Evolutionary conservation across 1,284 basidiomycete genomes (phyloP).

Genomic region (Moesziomyces parantarcticus): DNA sequence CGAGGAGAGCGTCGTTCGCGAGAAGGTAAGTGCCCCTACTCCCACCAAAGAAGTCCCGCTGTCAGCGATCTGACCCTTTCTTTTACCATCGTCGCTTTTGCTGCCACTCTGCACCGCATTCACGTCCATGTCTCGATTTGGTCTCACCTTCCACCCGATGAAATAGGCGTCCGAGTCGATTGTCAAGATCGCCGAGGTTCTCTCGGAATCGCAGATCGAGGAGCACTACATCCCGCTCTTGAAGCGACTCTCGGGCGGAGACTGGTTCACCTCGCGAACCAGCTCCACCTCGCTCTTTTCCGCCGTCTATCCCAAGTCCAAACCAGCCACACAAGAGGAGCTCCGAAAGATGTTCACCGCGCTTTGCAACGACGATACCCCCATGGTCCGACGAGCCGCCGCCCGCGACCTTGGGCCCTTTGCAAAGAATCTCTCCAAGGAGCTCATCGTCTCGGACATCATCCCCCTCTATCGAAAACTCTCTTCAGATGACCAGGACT

Average conservation of each 20-base stretch:
- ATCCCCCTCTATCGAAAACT: conserved; percentile 94
- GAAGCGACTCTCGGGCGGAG: conserved; percentile 87
- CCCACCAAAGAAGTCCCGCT: neutral
- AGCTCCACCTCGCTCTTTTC: conserved; percentile 94
- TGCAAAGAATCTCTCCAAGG: conserved; percentile 65
- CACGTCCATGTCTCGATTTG: neutral
- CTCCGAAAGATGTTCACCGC: conserved; percentile 85
- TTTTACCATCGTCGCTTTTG: neutral
- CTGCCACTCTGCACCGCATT: neutral
- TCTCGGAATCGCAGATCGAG: conserved; percentile 85
- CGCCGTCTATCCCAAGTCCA: conserved; percentile 79
- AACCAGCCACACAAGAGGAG: conserved; percentile 80
- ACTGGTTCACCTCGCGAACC: conserved; percentile 99
- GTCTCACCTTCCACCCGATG: conserved; percentile 4
- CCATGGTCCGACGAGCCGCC: conserved; percentile 97
- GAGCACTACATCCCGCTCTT: conserved; percentile 91
- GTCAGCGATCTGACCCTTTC: conserved; percentile 2
- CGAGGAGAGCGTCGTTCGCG: conserved; percentile 96
- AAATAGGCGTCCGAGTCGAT: conserved; percentile 87
- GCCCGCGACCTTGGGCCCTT: conserved; percentile 87
- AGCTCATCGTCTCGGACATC: conserved; percentile 78
- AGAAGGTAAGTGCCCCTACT: conserved; percentile 78
- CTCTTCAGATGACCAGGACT: conserved; percentile 96
- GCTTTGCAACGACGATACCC: conserved; percentile 93
- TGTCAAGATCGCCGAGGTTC: conserved; percentile 84